Conservation (phyloP, 2,329 filamentous ascomycete species). For the Xylaria sp. region DNA sequence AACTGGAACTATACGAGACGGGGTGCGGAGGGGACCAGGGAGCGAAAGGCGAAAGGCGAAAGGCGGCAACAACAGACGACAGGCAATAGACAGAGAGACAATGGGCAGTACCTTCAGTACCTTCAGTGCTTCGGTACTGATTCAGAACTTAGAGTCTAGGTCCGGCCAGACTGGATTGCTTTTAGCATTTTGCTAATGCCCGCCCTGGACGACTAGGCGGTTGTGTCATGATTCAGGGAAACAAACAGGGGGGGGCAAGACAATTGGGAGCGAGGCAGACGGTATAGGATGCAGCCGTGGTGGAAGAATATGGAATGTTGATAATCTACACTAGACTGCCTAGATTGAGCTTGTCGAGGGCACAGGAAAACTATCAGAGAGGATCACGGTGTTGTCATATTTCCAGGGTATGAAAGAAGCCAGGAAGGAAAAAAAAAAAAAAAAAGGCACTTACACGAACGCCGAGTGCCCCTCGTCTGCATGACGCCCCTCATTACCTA, state of each 20-base stretch:
- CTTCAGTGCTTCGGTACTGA: no score
- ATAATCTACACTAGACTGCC: background rate
- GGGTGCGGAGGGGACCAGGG: background rate
- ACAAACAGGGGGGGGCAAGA: background rate
- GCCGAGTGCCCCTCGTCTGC: background rate
- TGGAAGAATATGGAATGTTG: background rate
- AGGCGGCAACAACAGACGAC: slow-evolving; percentile 1
- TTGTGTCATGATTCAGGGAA: slow-evolving; percentile 25
- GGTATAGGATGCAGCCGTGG: background rate
- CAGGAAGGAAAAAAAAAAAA: background rate
- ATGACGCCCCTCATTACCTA: background rate
- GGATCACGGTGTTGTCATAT: slow-evolving; percentile 2
- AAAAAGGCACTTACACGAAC: background rate
- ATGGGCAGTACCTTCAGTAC: no score
- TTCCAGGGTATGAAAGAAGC: background rate
- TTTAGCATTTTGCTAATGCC: slow-evolving; percentile 22
- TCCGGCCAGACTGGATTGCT: slow-evolving; percentile 7
- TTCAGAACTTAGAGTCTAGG: slow-evolving; percentile 15
- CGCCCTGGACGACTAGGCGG: slow-evolving; percentile 9
- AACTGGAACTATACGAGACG: background rate
- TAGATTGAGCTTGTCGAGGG: background rate
- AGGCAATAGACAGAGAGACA: no score
- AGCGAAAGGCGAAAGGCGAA: slow-evolving; percentile 11
- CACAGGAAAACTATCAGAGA: background rate
- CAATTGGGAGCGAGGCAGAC: background rate